phyloP scores from a whole-genome alignment of 2,329 filamentous ascomycete genomes.

The Ilyonectria mors-panacis region DNA sequence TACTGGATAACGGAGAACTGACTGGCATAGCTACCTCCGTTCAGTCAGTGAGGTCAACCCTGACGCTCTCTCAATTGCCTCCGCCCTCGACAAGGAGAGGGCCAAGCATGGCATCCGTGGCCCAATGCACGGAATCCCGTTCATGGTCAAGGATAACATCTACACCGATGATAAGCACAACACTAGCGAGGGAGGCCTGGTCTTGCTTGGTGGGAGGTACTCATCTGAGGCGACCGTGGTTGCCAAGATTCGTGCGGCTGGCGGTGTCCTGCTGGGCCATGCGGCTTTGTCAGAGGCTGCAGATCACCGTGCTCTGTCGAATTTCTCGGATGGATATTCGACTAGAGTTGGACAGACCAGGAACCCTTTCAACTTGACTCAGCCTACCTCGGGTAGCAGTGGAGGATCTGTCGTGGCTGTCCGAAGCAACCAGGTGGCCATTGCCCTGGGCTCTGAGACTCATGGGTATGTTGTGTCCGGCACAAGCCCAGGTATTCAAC shows the following conservation, averaged over 20 bases:
- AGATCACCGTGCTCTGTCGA: conserved; percentile 22
- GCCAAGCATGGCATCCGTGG: conserved; percentile 46
- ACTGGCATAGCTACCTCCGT: background rate
- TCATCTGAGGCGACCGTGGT: conserved; percentile 21
- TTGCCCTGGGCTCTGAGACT: conserved; percentile 26
- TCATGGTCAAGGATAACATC: conserved; percentile 77
- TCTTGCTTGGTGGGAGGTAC: conserved; percentile 24
- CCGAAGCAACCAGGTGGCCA: conserved; percentile 22
- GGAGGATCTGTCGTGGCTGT: conserved; percentile 22
- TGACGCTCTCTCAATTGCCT: conserved; percentile 40
- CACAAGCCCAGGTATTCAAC: too few relatives aligned
- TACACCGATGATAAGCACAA: conserved; percentile 72
- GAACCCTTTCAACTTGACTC: conserved; percentile 29
- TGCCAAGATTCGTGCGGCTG: conserved; percentile 19
- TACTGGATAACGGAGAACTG: background rate
- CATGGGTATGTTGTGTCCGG: conserved; percentile 16
- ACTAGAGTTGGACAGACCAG: conserved; percentile 26
- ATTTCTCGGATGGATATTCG: conserved; percentile 30
- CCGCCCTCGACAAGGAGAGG: conserved; percentile 51
- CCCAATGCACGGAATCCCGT: conserved; percentile 74
- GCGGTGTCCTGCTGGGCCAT: conserved; percentile 22
- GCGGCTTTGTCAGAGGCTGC: conserved; percentile 25
- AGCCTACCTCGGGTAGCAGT: conserved; percentile 25
- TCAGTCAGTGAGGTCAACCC: background rate
- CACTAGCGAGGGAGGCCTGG: conserved; percentile 48